Evolutionary conservation across 1,284 basidiomycete genomes (phyloP), one percentile per base, ranked within the genome.

Genomic region (Sanghuangporus sanghuang): DNA sequence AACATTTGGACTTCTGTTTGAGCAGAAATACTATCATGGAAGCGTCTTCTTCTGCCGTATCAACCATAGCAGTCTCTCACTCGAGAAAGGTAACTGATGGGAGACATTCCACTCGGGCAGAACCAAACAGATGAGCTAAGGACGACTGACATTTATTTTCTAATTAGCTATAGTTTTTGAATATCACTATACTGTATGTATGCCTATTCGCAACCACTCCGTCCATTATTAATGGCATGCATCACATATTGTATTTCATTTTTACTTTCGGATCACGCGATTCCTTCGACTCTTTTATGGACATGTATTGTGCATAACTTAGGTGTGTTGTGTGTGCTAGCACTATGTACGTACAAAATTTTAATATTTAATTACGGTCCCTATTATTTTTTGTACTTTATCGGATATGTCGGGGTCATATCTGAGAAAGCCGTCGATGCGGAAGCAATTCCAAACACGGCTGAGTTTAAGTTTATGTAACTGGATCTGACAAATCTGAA

Each of bases 1-100:
- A 82, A 32, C 90, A 92, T 68, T 78, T 92, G 57, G 90, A 92
- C 72, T 92, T 87, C 69, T 92, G 90, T 69, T 71, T 92, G 62
- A 92, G 87, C 71, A 83, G 84, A 63, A 79, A 78, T 32, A 87
- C 83, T 6, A 92, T 93, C 62, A 75, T 81, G 65, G 81, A 87
- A 69, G 90, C 53, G 12, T 54, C 53, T 16, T 23, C 53, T 54
- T 27, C 53, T 18, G 39, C 50, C 18, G 32, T 54, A 36, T 54
- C 53, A 54, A 38, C 53, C 14, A 54, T 38, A 3, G 32, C 52
- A 53, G 32, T 54, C 18, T 16, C 16, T 36, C 53, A 6, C 8
- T 9, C 52, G 52, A 27, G 9, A n/a, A 53, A 53, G 27, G 27
- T 5, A 32, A 5, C 5, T 11, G n/a, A 4, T 6, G 23, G 12